A percentile compares a stretch with the other conserved stretches of the same genome.
Conservation (phyloP, 495 filamentous ascomycete species). For the Aspergillus baeticus region DNA sequence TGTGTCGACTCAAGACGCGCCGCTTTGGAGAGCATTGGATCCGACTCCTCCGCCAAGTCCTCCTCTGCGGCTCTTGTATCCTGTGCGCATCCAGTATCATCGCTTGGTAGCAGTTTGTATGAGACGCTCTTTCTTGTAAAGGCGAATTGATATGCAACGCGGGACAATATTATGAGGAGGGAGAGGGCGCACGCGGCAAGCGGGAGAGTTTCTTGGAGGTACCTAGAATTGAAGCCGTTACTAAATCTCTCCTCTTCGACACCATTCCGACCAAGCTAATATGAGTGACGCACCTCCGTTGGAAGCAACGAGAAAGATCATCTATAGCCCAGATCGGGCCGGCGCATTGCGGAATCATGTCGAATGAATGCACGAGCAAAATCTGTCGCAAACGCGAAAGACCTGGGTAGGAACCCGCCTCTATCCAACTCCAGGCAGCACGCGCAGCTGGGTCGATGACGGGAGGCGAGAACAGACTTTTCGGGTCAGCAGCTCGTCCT, state of each 20-base stretch:
- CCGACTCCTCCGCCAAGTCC: constrained; percentile 63
- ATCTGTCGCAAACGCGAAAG: constrained; percentile 2
- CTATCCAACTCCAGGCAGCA: neutral
- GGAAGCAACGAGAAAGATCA: constrained; percentile 87
- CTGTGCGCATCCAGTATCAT: constrained; percentile 45
- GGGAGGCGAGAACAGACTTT: constrained; percentile 9
- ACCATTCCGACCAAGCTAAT: neutral
- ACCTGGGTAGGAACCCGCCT: constrained; percentile 5
- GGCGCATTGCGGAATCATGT: constrained; percentile 71
- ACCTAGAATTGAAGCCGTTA: constrained; percentile 51
- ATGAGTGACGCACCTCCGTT: constrained; percentile 68
- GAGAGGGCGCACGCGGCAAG: constrained; percentile 69
- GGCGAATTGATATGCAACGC: constrained; percentile 50
- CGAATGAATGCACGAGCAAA: constrained; percentile 2
- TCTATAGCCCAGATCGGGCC: constrained; percentile 82
- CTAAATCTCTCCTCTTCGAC: neutral
- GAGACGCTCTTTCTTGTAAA: constrained; percentile 35
- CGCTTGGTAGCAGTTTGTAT: constrained; percentile 35
- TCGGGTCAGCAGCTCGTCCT: constrained; percentile 5
- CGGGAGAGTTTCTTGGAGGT: constrained; percentile 81
- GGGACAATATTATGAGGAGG: constrained; percentile 59
- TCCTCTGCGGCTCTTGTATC: constrained; percentile 47
- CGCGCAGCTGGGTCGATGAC: neutral
- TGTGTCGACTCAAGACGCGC: constrained; percentile 65
- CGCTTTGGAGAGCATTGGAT: constrained; percentile 61